These are phyloP conservation scores for Leccinum aurantiacum DNA, from an alignment of 768 basidiomycete species.

Conservation along the genomic window DNA sequence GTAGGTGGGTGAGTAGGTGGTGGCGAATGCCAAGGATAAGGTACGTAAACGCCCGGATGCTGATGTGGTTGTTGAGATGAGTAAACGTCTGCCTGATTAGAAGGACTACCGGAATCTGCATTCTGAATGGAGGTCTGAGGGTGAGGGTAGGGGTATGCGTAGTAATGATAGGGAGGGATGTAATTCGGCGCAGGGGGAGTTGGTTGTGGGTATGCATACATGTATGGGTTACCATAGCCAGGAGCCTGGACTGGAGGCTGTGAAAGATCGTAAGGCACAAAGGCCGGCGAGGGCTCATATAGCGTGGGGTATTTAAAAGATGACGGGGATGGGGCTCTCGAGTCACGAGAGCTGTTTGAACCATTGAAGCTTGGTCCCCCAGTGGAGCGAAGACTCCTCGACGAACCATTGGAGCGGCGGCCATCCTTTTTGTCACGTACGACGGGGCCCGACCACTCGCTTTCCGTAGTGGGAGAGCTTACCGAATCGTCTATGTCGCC, in stretches of 20 bases:
- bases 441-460: conserved; percentile 71
- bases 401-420: conserved; percentile 55
- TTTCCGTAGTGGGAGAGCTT: conserved; percentile 76
- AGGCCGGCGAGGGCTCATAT: conserved; percentile 55
- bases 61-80: conserved; percentile 33
- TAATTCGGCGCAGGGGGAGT: conserved; percentile 39
- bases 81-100: conserved; percentile 34
- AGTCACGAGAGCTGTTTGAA: conserved; percentile 65
- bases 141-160: conserved; percentile 53
- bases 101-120: conserved; percentile 33
- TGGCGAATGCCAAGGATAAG: conserved; percentile 37
- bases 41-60: conserved; percentile 31
- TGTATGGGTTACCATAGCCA: conserved; percentile 35
- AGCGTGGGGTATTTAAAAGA: conserved; percentile 73
- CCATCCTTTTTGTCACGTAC: conserved; percentile 57
- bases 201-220: conserved; percentile 44
- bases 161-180: conserved; percentile 41
- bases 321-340: conserved; percentile 68
- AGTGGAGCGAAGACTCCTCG: conserved; percentile 57
- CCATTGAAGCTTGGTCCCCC: conserved; percentile 48
- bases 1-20: conserved; percentile 41
- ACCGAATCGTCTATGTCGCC: conserved; percentile 68
- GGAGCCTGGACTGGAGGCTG: conserved; percentile 31
- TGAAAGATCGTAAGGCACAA: conserved; percentile 32
- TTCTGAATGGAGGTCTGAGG: conserved; percentile 43